Evolutionary conservation across 2,329 filamentous ascomycete genomes (phyloP), one percentile per base, ranked within the genome.

Genomic region (Fusarium citri): DNA sequence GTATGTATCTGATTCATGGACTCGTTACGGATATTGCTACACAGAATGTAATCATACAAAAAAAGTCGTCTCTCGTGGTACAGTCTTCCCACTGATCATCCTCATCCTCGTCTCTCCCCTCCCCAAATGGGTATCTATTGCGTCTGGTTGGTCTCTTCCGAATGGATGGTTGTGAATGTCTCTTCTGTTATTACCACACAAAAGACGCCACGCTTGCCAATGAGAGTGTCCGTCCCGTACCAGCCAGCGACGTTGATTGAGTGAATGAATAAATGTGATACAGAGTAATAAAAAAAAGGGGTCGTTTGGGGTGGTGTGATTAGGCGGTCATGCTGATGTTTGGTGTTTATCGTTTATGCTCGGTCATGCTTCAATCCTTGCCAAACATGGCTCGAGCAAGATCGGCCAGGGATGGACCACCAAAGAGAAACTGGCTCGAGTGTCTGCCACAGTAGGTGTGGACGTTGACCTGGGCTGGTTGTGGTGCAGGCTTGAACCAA

Each of bases 391-490:
- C 76, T 47, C 81, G 80, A 68, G 82, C 82, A 34, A 85, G 74
- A 46, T 83, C 82, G 10, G 79, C 75, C 23, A 85, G 72, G 3
- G 82, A 85, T 43, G 82, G 82, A 2, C 85, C 85, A 34, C 84
- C 79, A 64, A 88, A 85, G 16, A 88, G 78, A 62, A 82, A 86
- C 71, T 87, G 84, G 69, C 86, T 82, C 41, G 84, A 84, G 75
- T 88, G 86, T 16, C 86, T 81, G 16, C 86, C 86, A 65, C 86
- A 88, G 61, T 85, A 84, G 37, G 85, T 87, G 76, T 87, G 82
- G 43, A 84, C 81, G 65, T 88, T 88, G 72, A 83, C 80, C 11
- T 87, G 87, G 69, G 83, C 80, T 11, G 79, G 81, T 22, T 70
- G 68, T 18, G 79, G 81, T n/a, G 79, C 73, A 10, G 81, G 72